Percentiles rank a stretch among this genome's conserved stretches.
These are phyloP conservation scores for Salix koriyanagi DNA, from an alignment of 345 rosid genomes.

Conservation along the genomic window DNA sequence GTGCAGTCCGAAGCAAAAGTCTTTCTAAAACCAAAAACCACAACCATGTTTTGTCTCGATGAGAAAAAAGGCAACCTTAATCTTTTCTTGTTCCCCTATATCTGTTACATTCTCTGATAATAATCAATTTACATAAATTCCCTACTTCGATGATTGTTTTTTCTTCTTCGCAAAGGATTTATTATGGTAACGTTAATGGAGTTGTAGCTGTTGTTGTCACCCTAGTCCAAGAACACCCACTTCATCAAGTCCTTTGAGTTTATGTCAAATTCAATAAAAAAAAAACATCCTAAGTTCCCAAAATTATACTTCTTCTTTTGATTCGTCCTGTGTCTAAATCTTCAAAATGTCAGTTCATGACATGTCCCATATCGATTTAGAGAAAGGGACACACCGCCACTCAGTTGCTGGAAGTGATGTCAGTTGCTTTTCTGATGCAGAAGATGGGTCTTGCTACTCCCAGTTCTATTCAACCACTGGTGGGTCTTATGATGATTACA, in stretches of 20 bases:
- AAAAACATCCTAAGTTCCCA: conserved; percentile 8
- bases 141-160: background rate
- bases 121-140: background rate
- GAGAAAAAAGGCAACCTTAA: background rate
- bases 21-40: background rate
- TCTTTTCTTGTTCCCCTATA: background rate
- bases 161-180: background rate
- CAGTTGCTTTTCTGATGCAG: conserved; percentile 76
- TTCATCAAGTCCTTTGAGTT: conserved; percentile 27
- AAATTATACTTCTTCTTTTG: background rate
- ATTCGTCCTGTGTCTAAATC: background rate
- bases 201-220: conserved; percentile 24
- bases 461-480: conserved; percentile 78
- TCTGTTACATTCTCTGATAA: background rate
- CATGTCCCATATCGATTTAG: conserved; percentile 58
- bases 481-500: conserved; percentile 65
- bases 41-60: background rate
- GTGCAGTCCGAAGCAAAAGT: conserved; percentile 4
- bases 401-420: conserved; percentile 31
- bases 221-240: conserved; percentile 34
- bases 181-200: conserved; percentile 28
- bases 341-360: conserved; percentile 24
- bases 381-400: conserved; percentile 48
- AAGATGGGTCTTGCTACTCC: conserved; percentile 64
- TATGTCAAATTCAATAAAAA: background rate